A percentile compares a stretch with the other conserved stretches of the same genome.
phyloP scores from a whole-genome alignment of 768 basidiomycete species.

The Gymnopilus dilepis region DNA sequence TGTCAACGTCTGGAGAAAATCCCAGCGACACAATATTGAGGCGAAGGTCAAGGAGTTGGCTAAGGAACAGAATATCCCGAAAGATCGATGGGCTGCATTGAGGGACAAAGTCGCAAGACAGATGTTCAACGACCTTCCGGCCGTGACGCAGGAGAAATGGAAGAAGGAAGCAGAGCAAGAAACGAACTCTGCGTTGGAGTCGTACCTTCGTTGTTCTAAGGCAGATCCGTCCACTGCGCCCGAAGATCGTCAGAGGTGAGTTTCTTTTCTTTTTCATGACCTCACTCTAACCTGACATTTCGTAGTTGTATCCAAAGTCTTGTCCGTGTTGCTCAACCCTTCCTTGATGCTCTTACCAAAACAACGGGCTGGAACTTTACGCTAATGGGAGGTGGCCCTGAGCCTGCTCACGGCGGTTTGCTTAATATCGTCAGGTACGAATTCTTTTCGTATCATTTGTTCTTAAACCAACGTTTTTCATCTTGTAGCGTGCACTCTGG shows the following conservation, averaged over 20 bases:
- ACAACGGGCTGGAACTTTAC: slow-evolving; percentile 14
- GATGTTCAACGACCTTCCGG: not conserved
- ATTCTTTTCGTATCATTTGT: not conserved
- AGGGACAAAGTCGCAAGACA: slow-evolving; percentile 10
- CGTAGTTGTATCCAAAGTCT: slow-evolving; percentile 14
- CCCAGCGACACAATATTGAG: not conserved
- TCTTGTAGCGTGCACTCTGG: not conserved
- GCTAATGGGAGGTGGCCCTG: slow-evolving; percentile 18
- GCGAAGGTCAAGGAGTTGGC: not conserved
- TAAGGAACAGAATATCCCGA: not conserved
- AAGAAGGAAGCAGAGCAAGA: slow-evolving; percentile 8
- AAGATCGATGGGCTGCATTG: not conserved
- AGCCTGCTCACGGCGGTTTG: slow-evolving; percentile 15
- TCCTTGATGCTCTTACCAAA: slow-evolving; percentile 15
- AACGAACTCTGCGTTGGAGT: not conserved
- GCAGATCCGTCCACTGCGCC: not conserved
- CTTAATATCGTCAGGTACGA: slow-evolving; percentile 16
- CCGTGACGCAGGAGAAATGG: not conserved
- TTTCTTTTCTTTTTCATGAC: not conserved
- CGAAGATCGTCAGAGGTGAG: slow-evolving; percentile 13
- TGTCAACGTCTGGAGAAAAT: slow-evolving; percentile 15
- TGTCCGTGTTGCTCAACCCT: slow-evolving; percentile 6
- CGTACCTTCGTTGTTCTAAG: not conserved
- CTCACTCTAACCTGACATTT: not conserved
- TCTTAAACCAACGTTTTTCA: not conserved